These are phyloP conservation scores for Leccinum pellstonianum DNA, from an alignment of 768 basidiomycete genomes.

Conservation along the genomic window DNA sequence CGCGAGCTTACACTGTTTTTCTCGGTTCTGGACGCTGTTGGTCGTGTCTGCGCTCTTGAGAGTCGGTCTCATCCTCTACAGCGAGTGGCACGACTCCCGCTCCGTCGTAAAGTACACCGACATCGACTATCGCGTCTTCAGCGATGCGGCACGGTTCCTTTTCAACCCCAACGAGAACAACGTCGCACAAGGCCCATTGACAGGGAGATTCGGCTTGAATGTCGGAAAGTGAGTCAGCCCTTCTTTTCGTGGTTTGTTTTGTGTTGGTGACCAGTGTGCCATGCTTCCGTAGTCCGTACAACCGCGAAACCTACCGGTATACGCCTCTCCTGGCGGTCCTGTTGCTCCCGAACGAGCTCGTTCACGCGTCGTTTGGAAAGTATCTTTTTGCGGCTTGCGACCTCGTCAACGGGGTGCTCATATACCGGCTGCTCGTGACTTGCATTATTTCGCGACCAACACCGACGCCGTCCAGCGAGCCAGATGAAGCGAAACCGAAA, in stretches of 20 bases:
- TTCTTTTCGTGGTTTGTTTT: not conserved
- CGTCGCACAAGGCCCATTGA: constrained; percentile 60
- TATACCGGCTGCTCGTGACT: constrained; percentile 59
- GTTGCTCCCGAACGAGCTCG: constrained; percentile 73
- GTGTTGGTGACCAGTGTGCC: constrained; percentile 6
- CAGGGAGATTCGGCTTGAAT: constrained; percentile 35
- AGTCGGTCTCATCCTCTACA: constrained; percentile 73
- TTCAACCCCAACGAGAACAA: constrained; percentile 49
- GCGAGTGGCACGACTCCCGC: constrained; percentile 85
- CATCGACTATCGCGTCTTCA: constrained; percentile 94
- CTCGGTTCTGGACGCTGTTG: constrained; percentile 54
- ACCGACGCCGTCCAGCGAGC: not conserved
- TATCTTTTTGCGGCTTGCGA: constrained; percentile 84
- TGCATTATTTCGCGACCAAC: constrained; percentile 41
- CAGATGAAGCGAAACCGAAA: constrained; percentile 25
- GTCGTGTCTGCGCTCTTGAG: constrained; percentile 57
- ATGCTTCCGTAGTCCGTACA: constrained; percentile 68
- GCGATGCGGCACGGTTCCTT: constrained; percentile 80
- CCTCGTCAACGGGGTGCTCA: constrained; percentile 71
- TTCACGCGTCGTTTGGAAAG: constrained; percentile 90
- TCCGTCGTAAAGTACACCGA: constrained; percentile 96
- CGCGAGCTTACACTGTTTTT: constrained; percentile 13
- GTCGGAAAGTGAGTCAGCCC: constrained; percentile 72
- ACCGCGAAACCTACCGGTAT: constrained; percentile 91
- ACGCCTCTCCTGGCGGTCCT: constrained; percentile 88